A percentile compares a stretch with the other conserved stretches of the same genome.
Evolutionary conservation across 345 rosid genomes (phyloP).

Genomic region (Anacardium occidentale): DNA sequence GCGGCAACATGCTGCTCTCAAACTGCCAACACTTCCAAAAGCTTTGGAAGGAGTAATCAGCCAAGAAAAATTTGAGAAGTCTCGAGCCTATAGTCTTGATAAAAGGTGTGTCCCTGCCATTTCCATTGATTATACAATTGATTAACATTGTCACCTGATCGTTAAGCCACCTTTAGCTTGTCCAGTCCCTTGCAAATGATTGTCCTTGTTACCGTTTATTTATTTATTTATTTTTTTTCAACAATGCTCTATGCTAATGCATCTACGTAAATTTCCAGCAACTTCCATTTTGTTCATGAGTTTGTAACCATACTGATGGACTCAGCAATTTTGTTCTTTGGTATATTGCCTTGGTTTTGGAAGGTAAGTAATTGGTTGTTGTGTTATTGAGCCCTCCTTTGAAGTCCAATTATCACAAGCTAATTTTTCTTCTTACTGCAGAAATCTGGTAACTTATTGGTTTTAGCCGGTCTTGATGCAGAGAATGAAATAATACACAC

Average conservation of each 20-base stretch:
- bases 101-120: constrained; percentile 58
- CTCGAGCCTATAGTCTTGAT: constrained; percentile 95
- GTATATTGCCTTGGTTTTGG: constrained; percentile 96
- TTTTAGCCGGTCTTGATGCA: constrained; percentile 56
- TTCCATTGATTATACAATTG: constrained; percentile 8
- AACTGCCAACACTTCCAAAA: constrained; percentile 81
- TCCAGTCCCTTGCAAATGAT: background rate
- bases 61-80: constrained; percentile 85
- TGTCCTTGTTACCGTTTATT: background rate
- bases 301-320: constrained; percentile 85
- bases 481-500: constrained; percentile 92
- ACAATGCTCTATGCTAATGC: constrained; percentile 14
- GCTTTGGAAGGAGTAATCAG: constrained; percentile 89
- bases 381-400: background rate
- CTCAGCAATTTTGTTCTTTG: constrained; percentile 88
- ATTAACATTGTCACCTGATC: background rate
- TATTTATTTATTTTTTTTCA: background rate
- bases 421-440: constrained; percentile 33
- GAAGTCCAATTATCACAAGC: constrained; percentile 15
- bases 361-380: constrained; percentile 51
- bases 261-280: constrained; percentile 50
- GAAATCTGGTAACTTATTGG: constrained; percentile 74
- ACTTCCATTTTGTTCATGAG: constrained; percentile 86
- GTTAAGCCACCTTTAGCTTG: constrained; percentile 4
- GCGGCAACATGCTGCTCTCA: constrained; percentile 80